These are phyloP conservation scores for Hericium erinaceus DNA, from an alignment of 768 basidiomycete genomes.

Conservation along the genomic window DNA sequence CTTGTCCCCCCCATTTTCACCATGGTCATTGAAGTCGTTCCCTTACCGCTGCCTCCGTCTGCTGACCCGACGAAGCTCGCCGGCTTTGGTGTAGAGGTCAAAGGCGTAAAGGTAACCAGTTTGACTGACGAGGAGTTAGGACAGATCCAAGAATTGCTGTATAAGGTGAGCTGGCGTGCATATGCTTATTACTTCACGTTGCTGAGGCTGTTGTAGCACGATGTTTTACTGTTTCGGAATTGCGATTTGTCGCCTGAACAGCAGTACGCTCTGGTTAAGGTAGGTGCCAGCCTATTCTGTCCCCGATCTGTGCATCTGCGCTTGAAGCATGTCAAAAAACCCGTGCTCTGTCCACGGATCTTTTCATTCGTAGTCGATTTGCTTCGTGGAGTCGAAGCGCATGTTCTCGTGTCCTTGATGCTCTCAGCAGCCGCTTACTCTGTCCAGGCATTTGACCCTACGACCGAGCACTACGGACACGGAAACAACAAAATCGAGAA, in stretches of 20 bases:
- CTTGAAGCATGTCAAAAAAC: too few relatives aligned
- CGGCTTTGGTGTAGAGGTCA: slow-evolving; percentile 71
- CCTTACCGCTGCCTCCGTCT: slow-evolving; percentile 64
- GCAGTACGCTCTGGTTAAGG: slow-evolving; percentile 82
- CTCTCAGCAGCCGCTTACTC: background rate
- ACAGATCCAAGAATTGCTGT: slow-evolving; percentile 62
- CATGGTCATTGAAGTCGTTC: slow-evolving; percentile 61
- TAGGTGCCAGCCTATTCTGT: slow-evolving; percentile 19
- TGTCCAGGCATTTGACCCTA: slow-evolving; percentile 65
- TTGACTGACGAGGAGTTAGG: slow-evolving; percentile 53
- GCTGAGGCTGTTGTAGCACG: slow-evolving; percentile 37
- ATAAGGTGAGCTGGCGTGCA: slow-evolving; percentile 44
- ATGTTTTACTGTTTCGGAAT: slow-evolving; percentile 68
- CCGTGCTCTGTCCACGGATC: too few relatives aligned
- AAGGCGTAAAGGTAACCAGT: slow-evolving; percentile 56
- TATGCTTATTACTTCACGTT: background rate
- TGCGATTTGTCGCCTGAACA: slow-evolving; percentile 65
- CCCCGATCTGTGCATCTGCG: too few relatives aligned
- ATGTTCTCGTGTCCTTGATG: background rate
- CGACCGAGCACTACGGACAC: slow-evolving; percentile 63
- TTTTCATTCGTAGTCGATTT: too few relatives aligned
- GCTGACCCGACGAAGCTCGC: slow-evolving; percentile 58
- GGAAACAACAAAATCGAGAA: slow-evolving; percentile 81
- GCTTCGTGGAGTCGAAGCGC: background rate
- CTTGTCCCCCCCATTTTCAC: background rate